phyloP scores from a whole-genome alignment of 164 flowering plant genomes.

The Santalum album region DNA sequence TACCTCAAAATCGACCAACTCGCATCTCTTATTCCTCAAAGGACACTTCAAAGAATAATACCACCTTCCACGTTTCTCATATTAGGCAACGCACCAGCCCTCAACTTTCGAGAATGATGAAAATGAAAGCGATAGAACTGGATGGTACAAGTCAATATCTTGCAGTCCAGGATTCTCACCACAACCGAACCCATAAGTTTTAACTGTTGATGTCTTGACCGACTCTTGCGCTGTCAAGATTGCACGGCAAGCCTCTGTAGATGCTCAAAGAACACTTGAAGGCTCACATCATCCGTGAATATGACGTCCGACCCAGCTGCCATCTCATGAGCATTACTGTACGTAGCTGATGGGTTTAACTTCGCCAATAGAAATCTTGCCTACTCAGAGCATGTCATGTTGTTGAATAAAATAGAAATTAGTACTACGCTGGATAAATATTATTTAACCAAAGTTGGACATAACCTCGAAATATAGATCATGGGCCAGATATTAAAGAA shows the following conservation, averaged over 20 bases:
- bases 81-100: no score
- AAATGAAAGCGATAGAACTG: slow-evolving; percentile 14
- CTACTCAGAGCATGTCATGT: slow-evolving; percentile 25
- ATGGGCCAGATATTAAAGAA: no score
- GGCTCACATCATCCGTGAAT: slow-evolving; percentile 91
- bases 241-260: slow-evolving; percentile 93
- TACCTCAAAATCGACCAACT: no score
- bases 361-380: slow-evolving; percentile 85
- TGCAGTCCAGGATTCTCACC: slow-evolving; percentile 7
- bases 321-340: slow-evolving; percentile 61
- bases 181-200: neutral
- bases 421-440: neutral
- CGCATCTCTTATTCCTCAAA: no score
- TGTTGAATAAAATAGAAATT: neutral
- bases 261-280: slow-evolving; percentile 91
- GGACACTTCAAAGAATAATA: no score
- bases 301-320: slow-evolving; percentile 81
- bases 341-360: slow-evolving; percentile 89
- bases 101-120: neutral
- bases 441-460: neutral
- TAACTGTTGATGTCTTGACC: neutral
- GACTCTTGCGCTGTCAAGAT: slow-evolving; percentile 28
- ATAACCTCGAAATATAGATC: no score
- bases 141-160: slow-evolving; percentile 1
- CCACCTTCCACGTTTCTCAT: no score